Percentiles rank a stretch among this genome's conserved stretches.
Conservation (phyloP, 495 filamentous ascomycete species). For the Cetradonia linearis region DNA sequence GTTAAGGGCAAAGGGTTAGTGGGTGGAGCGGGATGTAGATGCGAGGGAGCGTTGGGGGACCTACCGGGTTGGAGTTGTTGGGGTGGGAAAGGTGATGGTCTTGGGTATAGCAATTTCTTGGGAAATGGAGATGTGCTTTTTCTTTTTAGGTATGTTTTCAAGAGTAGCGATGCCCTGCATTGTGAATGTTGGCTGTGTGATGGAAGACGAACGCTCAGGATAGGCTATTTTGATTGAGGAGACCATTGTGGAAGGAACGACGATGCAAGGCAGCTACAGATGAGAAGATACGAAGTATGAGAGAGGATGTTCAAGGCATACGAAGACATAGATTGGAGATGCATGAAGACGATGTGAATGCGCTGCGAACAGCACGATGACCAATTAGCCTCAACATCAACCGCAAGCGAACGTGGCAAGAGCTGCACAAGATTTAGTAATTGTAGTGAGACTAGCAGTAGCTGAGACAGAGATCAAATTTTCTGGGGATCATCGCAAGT, state of each 20-base stretch:
- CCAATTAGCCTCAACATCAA: background rate
- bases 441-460: background rate
- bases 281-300: background rate
- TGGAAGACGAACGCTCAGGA: constrained; percentile 7
- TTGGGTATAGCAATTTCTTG: constrained; percentile 12
- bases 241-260: constrained; percentile 11
- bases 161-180: constrained; percentile 6
- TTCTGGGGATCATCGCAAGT: background rate
- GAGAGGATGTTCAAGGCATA: background rate
- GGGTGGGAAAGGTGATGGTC: constrained; percentile 18
- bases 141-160: constrained; percentile 2
- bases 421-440: background rate
- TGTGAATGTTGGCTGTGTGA: background rate
- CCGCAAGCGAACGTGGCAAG: background rate
- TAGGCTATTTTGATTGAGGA: background rate
- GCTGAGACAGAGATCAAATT: background rate
- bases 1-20: background rate
- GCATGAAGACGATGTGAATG: background rate
- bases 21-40: background rate
- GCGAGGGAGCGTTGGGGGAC: constrained; percentile 13
- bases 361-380: background rate
- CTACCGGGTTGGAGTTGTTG: constrained; percentile 17
- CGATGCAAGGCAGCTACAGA: background rate
- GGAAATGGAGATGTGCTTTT: constrained; percentile 4
- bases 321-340: background rate